Conservation (phyloP, 495 filamentous ascomycete genomes). For the Penicillium bovifimosum region DNA sequence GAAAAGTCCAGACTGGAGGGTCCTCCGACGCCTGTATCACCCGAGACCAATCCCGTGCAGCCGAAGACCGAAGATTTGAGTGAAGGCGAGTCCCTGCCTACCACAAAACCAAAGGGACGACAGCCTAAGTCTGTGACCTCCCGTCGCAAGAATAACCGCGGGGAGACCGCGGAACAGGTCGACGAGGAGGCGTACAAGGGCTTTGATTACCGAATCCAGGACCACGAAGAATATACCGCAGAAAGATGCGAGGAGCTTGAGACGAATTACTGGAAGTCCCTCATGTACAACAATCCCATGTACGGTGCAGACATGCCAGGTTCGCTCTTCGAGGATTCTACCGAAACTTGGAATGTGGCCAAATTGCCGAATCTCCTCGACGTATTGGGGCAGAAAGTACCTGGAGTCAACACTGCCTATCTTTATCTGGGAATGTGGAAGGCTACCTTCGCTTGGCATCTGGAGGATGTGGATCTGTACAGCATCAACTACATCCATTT, state of each 20-base stretch:
- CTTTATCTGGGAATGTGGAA: conserved; percentile 99
- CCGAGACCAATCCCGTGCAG: conserved; percentile 43
- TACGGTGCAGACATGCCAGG: conserved; percentile 97
- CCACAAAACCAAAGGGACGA: conserved; percentile 44
- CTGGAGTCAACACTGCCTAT: conserved; percentile 98
- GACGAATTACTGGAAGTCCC: conserved; percentile 88
- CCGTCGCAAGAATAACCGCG: conserved; percentile 73
- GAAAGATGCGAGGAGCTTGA: conserved; percentile 94
- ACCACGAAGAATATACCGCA: conserved; percentile 74
- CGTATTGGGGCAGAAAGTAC: conserved; percentile 89
- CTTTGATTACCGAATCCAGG: conserved; percentile 82
- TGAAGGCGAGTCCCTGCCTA: conserved; percentile 46
- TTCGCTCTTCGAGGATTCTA: conserved; percentile 85
- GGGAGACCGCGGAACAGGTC: conserved; percentile 61
- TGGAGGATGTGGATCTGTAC: conserved; percentile 97
- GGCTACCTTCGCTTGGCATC: conserved; percentile 97
- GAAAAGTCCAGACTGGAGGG: conserved; percentile 39
- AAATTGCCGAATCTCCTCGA: conserved; percentile 91
- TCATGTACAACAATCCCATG: conserved; percentile 89
- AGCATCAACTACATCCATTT: conserved; percentile 99
- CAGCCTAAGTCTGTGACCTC: conserved; percentile 58
- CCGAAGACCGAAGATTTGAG: conserved; percentile 45
- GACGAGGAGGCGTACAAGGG: conserved; percentile 82
- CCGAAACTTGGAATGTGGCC: conserved; percentile 87
- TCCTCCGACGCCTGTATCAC: conserved; percentile 51